Conservation (phyloP, 768 basidiomycete genomes). For the Mrakia hoshinonis region DNA sequence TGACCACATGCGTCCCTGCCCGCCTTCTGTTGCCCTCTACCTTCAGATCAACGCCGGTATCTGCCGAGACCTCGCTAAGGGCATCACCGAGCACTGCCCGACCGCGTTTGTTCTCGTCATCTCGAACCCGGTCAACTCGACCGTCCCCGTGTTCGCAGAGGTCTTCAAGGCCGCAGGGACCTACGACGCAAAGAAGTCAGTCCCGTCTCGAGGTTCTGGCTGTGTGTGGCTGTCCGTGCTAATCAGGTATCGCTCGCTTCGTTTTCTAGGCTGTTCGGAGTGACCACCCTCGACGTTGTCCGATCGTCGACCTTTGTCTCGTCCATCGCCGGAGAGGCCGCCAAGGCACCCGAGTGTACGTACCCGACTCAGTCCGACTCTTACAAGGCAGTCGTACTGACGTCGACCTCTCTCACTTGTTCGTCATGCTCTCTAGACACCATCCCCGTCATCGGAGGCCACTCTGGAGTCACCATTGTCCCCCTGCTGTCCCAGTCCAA, state of each 20-base stretch:
- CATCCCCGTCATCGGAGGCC: constrained; percentile 54
- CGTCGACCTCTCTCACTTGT: neutral
- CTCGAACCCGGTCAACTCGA: constrained; percentile 77
- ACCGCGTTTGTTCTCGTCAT: constrained; percentile 92
- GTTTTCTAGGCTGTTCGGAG: constrained; percentile 61
- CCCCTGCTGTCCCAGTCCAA: constrained; percentile 79
- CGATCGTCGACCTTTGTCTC: constrained; percentile 86
- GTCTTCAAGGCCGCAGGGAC: constrained; percentile 85
- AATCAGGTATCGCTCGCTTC: neutral
- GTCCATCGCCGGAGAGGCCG: constrained; percentile 47
- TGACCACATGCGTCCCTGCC: no score
- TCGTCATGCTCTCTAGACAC: neutral
- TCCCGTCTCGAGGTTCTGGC: neutral
- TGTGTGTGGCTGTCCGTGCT: neutral
- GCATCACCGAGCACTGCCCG: constrained; percentile 75
- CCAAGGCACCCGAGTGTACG: constrained; percentile 51
- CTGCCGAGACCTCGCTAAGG: constrained; percentile 86
- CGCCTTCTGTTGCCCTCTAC: neutral
- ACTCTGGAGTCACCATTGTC: constrained; percentile 95
- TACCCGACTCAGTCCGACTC: constrained; percentile 58
- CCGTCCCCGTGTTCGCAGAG: constrained; percentile 91
- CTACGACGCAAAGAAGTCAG: constrained; percentile 66
- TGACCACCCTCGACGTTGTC: constrained; percentile 97
- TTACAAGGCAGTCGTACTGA: no score
- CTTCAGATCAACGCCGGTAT: constrained; percentile 40